Conservation (phyloP, 768 basidiomycete genomes). For the Boletus reticuloceps region DNA sequence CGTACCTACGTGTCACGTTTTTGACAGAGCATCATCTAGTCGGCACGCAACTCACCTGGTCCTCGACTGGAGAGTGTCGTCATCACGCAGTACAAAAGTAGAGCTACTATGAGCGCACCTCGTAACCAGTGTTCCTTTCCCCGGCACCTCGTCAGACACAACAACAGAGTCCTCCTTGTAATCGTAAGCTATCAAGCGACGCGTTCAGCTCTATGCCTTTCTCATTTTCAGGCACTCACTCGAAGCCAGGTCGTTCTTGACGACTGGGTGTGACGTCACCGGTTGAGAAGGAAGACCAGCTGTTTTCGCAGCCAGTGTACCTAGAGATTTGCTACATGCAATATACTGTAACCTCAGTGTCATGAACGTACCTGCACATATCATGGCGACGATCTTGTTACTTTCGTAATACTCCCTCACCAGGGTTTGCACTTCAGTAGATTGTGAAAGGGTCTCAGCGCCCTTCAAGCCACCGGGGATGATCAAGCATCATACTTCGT, state of each 20-base stretch:
- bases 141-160: constrained; percentile 41
- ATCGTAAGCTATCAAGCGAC: constrained; percentile 51
- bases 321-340: constrained; percentile 32
- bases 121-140: constrained; percentile 62
- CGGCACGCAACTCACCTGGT: constrained; percentile 46
- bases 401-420: constrained; percentile 48
- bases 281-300: constrained; percentile 59
- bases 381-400: constrained; percentile 67
- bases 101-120: constrained; percentile 44
- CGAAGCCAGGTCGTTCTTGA: constrained; percentile 55
- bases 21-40: not conserved
- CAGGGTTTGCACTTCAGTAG: constrained; percentile 56
- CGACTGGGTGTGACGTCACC: constrained; percentile 77
- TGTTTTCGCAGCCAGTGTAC: constrained; percentile 66
- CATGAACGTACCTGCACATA: constrained; percentile 65
- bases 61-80: constrained; percentile 53
- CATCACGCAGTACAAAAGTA: not conserved
- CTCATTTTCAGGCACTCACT: constrained; percentile 33
- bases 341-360: not conserved
- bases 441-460: constrained; percentile 67
- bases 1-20: constrained; percentile 46
- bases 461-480: constrained; percentile 81
- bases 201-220: not conserved
- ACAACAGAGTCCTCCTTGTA: constrained; percentile 76
- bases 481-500: constrained; percentile 65